Evolutionary conservation across 2,329 filamentous ascomycete genomes (phyloP).

Genomic region (Aspergillus ruber): DNA sequence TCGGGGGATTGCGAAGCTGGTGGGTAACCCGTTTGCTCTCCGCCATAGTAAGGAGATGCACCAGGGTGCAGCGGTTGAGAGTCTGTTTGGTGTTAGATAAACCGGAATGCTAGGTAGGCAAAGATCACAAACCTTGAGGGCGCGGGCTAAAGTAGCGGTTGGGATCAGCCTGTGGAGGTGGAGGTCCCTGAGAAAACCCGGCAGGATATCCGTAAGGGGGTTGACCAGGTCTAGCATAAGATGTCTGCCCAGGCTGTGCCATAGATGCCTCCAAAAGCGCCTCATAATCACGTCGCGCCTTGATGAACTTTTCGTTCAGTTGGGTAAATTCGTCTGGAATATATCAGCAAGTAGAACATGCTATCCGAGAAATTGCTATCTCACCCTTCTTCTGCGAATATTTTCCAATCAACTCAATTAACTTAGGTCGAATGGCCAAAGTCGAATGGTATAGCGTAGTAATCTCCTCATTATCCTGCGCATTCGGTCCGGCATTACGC

Average conservation of each 20-base stretch:
- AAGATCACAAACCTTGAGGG: slow-evolving; percentile 37
- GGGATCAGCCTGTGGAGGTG: slow-evolving; percentile 50
- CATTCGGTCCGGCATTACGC: slow-evolving; percentile 68
- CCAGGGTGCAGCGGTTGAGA: slow-evolving; percentile 38
- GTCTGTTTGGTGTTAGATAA: slow-evolving; percentile 13
- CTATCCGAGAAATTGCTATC: background rate
- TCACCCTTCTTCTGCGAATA: slow-evolving; percentile 98
- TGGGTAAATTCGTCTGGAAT: slow-evolving; percentile 88
- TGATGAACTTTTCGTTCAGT: slow-evolving; percentile 98
- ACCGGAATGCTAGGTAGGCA: too few species aligned
- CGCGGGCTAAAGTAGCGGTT: slow-evolving; percentile 62
- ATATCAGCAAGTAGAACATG: slow-evolving; percentile 8
- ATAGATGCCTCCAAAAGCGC: slow-evolving; percentile 92
- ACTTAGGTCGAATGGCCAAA: slow-evolving; percentile 84
- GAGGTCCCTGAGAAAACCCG: slow-evolving; percentile 29
- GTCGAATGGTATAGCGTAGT: slow-evolving; percentile 87
- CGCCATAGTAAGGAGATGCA: slow-evolving; percentile 58
- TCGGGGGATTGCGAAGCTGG: slow-evolving; percentile 36
- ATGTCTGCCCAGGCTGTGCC: slow-evolving; percentile 79
- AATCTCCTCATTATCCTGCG: slow-evolving; percentile 95
- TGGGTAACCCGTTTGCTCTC: slow-evolving; percentile 44
- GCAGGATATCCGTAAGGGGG: slow-evolving; percentile 29
- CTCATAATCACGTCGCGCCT: slow-evolving; percentile 93
- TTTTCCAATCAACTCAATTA: slow-evolving; percentile 97
- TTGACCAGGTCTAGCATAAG: slow-evolving; percentile 58